Evolutionary conservation across 2,329 filamentous ascomycete genomes (phyloP).

Genomic region (Tolypocladium paradoxum): DNA sequence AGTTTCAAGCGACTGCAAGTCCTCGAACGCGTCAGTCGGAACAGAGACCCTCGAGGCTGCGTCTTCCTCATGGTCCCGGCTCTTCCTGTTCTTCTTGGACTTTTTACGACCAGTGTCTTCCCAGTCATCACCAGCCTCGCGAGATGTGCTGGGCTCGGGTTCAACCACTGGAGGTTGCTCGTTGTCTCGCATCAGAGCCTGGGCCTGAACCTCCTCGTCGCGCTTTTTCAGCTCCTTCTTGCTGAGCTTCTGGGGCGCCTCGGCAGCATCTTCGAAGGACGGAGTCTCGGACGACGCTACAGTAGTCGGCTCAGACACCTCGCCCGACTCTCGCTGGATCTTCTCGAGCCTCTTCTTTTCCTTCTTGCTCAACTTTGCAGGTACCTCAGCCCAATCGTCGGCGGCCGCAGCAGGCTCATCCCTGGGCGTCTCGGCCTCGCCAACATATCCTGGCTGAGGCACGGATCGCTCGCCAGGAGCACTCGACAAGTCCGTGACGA

Average conservation of each 20-base stretch:
- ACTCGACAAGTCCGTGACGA: conserved; percentile 27
- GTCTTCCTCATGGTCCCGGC: conserved; percentile 17
- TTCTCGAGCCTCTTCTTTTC: conserved; percentile 38
- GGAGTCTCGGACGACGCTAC: conserved; percentile 3
- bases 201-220: conserved; percentile 23
- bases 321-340: conserved; percentile 9
- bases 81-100: conserved; percentile 17
- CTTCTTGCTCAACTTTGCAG: conserved; percentile 33
- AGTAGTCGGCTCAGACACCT: conserved; percentile 2
- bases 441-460: conserved; percentile 31
- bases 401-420: conserved; percentile 13
- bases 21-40: conserved; percentile 18
- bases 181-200: conserved; percentile 16
- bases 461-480: conserved; percentile 5
- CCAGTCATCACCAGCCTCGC: conserved; percentile 12
- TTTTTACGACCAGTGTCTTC: conserved; percentile 15
- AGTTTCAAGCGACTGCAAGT: conserved; percentile 8
- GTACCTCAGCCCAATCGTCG: conserved; percentile 12
- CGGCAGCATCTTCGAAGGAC: conserved; percentile 13
- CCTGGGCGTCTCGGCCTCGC: conserved; percentile 34
- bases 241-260: conserved; percentile 14
- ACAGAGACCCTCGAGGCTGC: conserved; percentile 14
- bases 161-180: conserved; percentile 8
- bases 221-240: conserved; percentile 30
- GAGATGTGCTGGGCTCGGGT: conserved; percentile 7